A percentile compares a stretch with the other conserved stretches of the same genome.
phyloP scores from a whole-genome alignment of 306 rosid species.

The Fragaria nilgerrensis region DNA sequence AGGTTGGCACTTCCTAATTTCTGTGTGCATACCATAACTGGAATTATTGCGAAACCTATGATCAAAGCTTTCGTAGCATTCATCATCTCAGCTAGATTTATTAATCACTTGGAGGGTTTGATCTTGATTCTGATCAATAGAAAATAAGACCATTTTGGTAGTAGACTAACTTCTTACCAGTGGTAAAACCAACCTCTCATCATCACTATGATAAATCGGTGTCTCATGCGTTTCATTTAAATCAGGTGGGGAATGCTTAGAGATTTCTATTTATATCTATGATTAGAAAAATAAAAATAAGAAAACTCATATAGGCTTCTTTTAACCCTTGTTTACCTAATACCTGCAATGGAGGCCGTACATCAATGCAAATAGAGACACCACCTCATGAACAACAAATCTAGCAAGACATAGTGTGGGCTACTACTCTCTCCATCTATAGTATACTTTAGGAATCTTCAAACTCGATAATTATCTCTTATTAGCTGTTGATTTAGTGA shows the following conservation, averaged over 20 bases:
- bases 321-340: not conserved
- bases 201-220: no score
- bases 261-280: no score
- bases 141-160: not conserved
- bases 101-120: not conserved
- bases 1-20: not conserved
- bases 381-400: not conserved
- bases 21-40: not conserved
- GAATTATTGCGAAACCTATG: not conserved
- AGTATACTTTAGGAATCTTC: no score
- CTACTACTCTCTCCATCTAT: not conserved
- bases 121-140: not conserved
- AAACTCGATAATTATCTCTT: not conserved
- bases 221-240: no score
- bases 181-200: not conserved
- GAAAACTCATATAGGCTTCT: no score
- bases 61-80: not conserved
- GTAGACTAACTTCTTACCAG: not conserved
- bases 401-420: not conserved
- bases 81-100: not conserved
- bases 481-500: not conserved
- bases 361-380: not conserved
- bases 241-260: no score
- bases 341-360: not conserved
- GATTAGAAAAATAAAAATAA: no score